A percentile compares a stretch with the other conserved stretches of the same genome.
Evolutionary conservation across 805 yeast genomes (phyloP).

Genomic region (Wickerhamomyces canadensis): DNA sequence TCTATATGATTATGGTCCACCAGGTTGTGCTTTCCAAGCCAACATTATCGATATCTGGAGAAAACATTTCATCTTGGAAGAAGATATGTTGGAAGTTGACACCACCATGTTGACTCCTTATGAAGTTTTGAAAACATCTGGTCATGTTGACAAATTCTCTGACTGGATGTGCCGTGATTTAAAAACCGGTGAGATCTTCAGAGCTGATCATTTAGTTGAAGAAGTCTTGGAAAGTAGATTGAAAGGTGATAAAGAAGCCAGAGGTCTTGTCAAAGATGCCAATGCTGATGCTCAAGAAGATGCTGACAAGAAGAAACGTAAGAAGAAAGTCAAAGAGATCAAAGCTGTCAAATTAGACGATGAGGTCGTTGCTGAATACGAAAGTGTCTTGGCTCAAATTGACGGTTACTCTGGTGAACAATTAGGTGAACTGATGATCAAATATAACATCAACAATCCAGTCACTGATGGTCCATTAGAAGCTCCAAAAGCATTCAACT

Average conservation of each 20-base stretch:
- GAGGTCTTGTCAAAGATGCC: conserved; percentile 62
- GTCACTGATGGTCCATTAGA: conserved; percentile 81
- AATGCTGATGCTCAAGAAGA: conserved; percentile 58
- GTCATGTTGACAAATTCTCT: conserved; percentile 98
- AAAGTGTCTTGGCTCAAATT: conserved; percentile 81
- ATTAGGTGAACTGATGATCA: conserved; percentile 81
- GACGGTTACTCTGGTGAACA: conserved; percentile 94
- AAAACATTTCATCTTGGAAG: conserved; percentile 94
- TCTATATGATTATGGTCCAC: conserved; percentile 97
- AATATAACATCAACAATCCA: conserved; percentile 86
- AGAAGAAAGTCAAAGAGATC: conserved; percentile 95
- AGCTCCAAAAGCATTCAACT: conserved; percentile 90
- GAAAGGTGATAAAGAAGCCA: conserved; percentile 95
- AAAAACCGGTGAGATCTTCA: conserved; percentile 94
- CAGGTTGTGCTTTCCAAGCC: conserved; percentile 98
- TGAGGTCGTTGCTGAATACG: conserved; percentile 71
- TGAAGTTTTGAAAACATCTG: conserved; percentile 96
- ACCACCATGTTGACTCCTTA: conserved; percentile 97
- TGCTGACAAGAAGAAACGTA: conserved; percentile 85
- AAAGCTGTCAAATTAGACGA: conserved; percentile 85
- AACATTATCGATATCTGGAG: conserved; percentile 94
- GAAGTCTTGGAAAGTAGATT: conserved; percentile 94
- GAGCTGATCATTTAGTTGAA: conserved; percentile 98
- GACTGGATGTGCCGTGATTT: conserved; percentile 99
- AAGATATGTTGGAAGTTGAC: conserved; percentile 98